These are phyloP conservation scores for Pyrus bretschneideri DNA, from an alignment of 306 rosid genomes.

Conservation along the genomic window DNA sequence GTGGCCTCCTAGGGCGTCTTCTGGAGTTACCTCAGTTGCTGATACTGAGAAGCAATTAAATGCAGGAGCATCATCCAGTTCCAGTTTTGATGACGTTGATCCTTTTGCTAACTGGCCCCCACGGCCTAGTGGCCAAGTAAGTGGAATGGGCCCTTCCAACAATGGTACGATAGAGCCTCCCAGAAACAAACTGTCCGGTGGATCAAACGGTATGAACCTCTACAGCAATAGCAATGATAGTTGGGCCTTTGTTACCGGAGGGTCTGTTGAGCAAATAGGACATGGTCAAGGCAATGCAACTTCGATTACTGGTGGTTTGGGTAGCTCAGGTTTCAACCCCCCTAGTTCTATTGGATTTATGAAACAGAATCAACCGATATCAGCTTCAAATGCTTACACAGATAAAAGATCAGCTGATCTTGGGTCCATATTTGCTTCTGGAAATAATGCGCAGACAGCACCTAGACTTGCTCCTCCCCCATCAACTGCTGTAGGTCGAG, in stretches of 20 bases:
- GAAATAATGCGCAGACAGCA: constrained; percentile 59
- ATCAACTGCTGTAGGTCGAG: constrained; percentile 72
- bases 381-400: constrained; percentile 33
- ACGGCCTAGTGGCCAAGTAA: constrained; percentile 53
- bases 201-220: constrained; percentile 47
- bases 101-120: constrained; percentile 98
- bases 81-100: constrained; percentile 55
- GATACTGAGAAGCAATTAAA: constrained; percentile 46
- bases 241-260: constrained; percentile 54
- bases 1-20: constrained; percentile 79
- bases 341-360: constrained; percentile 51
- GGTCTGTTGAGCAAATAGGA: constrained; percentile 27
- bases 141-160: constrained; percentile 44
- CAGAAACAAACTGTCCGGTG: constrained; percentile 31
- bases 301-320: constrained; percentile 28
- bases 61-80: constrained; percentile 50
- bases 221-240: constrained; percentile 29
- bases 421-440: constrained; percentile 75
- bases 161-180: constrained; percentile 48
- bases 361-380: constrained; percentile 48
- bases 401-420: constrained; percentile 51
- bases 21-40: constrained; percentile 39
- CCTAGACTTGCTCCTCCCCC: constrained; percentile 95
- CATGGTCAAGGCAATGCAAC: constrained; percentile 45
- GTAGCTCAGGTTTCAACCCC: constrained; percentile 29